Evolutionary conservation across 1,284 basidiomycete genomes (phyloP).

Genomic region (Pseudozyma tsukubaensis): DNA sequence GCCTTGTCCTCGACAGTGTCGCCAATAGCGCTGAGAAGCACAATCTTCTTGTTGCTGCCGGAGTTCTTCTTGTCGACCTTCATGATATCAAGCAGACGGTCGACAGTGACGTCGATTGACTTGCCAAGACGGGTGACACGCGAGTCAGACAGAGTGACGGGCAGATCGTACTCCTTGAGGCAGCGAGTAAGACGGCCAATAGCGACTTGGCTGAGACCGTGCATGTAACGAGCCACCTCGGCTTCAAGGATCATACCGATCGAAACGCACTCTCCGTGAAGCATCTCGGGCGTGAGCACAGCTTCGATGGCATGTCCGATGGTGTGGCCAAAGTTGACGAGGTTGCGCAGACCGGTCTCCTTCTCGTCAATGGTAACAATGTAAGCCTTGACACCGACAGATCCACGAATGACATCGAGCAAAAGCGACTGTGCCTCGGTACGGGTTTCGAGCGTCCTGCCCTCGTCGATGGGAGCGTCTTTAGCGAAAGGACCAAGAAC

Average conservation of each 20-base stretch:
- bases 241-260: constrained; percentile 68
- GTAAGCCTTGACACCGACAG: constrained; percentile 67
- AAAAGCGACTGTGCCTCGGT: constrained; percentile 63
- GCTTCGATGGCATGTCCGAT: constrained; percentile 69
- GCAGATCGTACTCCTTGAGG: constrained; percentile 64
- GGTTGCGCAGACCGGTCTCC: constrained; percentile 68
- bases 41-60: constrained; percentile 87
- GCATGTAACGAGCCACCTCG: constrained; percentile 62
- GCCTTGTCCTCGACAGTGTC: constrained; percentile 92
- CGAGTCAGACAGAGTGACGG: constrained; percentile 62
- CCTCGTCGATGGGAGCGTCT: constrained; percentile 46
- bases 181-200: constrained; percentile 64
- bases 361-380: constrained; percentile 68
- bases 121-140: constrained; percentile 75
- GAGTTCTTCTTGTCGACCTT: constrained; percentile 98
- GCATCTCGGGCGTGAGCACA: constrained; percentile 66
- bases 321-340: constrained; percentile 69
- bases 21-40: constrained; percentile 89
- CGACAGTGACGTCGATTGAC: constrained; percentile 78
- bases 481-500: constrained; percentile 59
- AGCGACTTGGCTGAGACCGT: constrained; percentile 65
- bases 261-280: constrained; percentile 68
- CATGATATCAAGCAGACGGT: constrained; percentile 88
- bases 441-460: constrained; percentile 61
- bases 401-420: constrained; percentile 68